Base-by-base conservation (phyloP, 2,329 filamentous ascomycete species). In the Fusarium sp. region DNA sequence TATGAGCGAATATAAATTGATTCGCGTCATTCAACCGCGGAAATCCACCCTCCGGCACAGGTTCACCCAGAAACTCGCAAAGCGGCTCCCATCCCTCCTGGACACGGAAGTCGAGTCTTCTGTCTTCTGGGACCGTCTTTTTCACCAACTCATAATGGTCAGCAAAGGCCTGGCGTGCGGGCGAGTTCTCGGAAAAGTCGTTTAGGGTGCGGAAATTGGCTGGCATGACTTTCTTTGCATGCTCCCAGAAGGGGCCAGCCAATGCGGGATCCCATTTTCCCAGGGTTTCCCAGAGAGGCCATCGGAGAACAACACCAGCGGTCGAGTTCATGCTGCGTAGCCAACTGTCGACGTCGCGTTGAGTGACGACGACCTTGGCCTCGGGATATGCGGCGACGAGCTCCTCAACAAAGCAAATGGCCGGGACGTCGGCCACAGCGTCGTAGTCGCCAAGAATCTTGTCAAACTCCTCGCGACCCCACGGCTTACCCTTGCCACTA, bases 261-360 rank as follows among this genome's bases (percentile, higher is more conserved):
- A 55, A 23, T 3, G 56, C 16, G 0, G 27, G 12, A 55, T 72
- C 66, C 60, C 56, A 71, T 34, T 10, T 47, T 1, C 59, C 56
- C 0, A 72, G 39, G 2, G 70, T 72, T 4, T 55, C 59, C 70
- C 70, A 72, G 1, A 72, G 46, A 7, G 70, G 70, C 70, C 70
- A 73, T 7, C 63, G 43, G 4, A 71, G 31, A 6, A 68, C 28
- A 1, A 16, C 37, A 7, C 66, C 70, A 2, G 30, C 60, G 1
- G 70, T 70, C 1, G 54, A 57, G 36, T 71, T 60, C 70, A 72
- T 62, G n/a, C 44, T 66, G 6, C 34, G 56, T 7, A 68, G 46
- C 70, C 70, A 72, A 4, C 57, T 62, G 6, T 68, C 54, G 0
- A 62, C 57, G 12, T 73, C 66, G 8, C 64, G 41, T 1, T 67